A percentile compares a stretch with the other conserved stretches of the same genome.
These are phyloP conservation scores for Ceratobasidium theobromae DNA, from an alignment of 1,284 basidiomycete genomes.

Conservation along the genomic window DNA sequence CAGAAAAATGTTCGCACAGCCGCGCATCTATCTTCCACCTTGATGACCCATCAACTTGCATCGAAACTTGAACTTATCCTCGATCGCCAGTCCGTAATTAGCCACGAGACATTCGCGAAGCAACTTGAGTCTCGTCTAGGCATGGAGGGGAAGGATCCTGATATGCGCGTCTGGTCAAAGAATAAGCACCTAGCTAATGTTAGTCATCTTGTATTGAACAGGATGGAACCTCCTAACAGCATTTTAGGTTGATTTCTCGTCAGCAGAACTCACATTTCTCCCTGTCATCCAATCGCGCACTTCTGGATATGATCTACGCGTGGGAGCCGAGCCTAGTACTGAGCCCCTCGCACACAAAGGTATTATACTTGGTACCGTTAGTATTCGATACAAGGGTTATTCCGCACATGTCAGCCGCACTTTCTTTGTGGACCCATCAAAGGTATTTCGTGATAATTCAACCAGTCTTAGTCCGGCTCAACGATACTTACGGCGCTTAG, in stretches of 20 bases:
- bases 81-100: slow-evolving; percentile 87
- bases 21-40: slow-evolving; percentile 78
- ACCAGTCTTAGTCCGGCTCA: neutral
- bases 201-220: slow-evolving; percentile 42
- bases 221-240: neutral
- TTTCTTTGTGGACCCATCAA: slow-evolving; percentile 91
- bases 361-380: slow-evolving; percentile 85
- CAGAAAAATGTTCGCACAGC: slow-evolving; percentile 80
- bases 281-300: slow-evolving; percentile 95
- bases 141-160: slow-evolving; percentile 76
- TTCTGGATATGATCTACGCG: slow-evolving; percentile 85
- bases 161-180: slow-evolving; percentile 88
- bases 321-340: slow-evolving; percentile 80
- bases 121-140: slow-evolving; percentile 87
- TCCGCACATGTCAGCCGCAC: slow-evolving; percentile 90
- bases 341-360: slow-evolving; percentile 88
- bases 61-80: slow-evolving; percentile 87
- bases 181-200: slow-evolving; percentile 70
- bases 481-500: slow-evolving; percentile 46
- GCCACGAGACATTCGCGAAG: slow-evolving; percentile 81
- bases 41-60: slow-evolving; percentile 84
- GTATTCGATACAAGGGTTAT: slow-evolving; percentile 91
- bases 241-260: slow-evolving; percentile 62
- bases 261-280: slow-evolving; percentile 91
- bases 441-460: slow-evolving; percentile 51